Evolutionary conservation across 192 early-diverging fungal genomes (phyloP), one percentile per base, ranked within the genome.

Genomic region (Coemansia sp.): DNA sequence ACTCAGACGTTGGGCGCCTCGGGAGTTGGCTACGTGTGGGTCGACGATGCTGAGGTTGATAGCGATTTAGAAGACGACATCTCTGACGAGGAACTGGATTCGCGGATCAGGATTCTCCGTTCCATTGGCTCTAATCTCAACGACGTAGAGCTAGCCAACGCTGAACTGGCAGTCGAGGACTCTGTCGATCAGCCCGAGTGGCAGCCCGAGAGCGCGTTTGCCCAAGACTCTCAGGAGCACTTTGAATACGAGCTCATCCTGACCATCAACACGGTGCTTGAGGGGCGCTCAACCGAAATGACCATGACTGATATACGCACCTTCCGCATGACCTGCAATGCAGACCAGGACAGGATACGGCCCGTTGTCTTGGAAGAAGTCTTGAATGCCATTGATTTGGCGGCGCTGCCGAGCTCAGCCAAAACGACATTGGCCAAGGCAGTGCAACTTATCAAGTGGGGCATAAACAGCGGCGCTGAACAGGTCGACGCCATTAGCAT

Each of bases 221-320:
- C 80, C 24, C 71, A 57, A 29, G 60, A 66, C 1, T 43, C 75
- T 8, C 70, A 84, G 2, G 93, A 93, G 49, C 89, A 91, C 41
- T 90, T 92, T 82, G 88, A 90, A 61, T 83, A 86, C 27, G 95
- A 80, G 73, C 69, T 84, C 13, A 92, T 85, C 6, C 87, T 93
- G 31, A 95, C 94, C 0, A 80, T 97, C 53, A 89, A 93, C 38
- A 87, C 95, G 13, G 93, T 95, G 9, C 89, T 96, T 67, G 85
- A 80, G 22, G 94, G 95, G 60, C 93, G 95, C 73, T 70, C 80
- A 7, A 84, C 92, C 15, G 91, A 93, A 27, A 90, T 89, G 65
- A 88, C 95, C 11, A 86, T 86, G 8, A 78, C 96, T 12, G 96
- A 99, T 84, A 82, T 98, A 16, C 95, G 93, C 63, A 91, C 91